Base-by-base conservation (phyloP, 441 rosid genomes). In the Geranium incanum region DNA sequence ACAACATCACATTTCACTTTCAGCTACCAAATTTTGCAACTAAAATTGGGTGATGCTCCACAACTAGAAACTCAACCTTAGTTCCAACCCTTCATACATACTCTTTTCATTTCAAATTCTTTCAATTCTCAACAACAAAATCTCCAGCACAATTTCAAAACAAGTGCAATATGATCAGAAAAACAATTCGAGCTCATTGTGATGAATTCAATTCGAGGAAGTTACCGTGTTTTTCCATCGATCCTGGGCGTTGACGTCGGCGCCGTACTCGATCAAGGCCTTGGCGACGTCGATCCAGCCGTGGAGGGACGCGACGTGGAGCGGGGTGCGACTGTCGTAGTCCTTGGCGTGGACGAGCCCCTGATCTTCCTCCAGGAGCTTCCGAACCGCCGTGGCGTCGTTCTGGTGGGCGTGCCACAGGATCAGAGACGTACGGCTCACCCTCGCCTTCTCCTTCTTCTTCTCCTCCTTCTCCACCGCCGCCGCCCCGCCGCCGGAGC, bases 351-450 rank as follows among this genome's bases (percentile, higher is more conserved):
- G 89, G 71, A 95, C 98, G 37, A 95, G 82, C 57, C 95, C 76
- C 6, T 70, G 87, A 81, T 92, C 98, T 75, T 95, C 99, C 82
- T 92, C 96, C 1, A 95, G 89, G 36, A 95, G 95, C 77, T 92
- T 95, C 64, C 88, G 81, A 39, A 95, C 99, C 6, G 97, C 93
- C 6, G 82, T 71, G 70, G 83, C 82, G 82, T 95, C 98, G 88
- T 95, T 89, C 70, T 92, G 98, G 78, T 95, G 99, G 7, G 99
- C 92, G 79, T 95, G 98, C 99, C 99, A 95, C 3, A 92, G 87
- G 71, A 95, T 92, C 78, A 89, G 78, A 36, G 98, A 92, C 39
- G 99, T 95, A 80, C 97, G 82, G 86, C 98, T 95, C 65, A 95
- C 99, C 72, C 98, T 86, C 28, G 99, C 95, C 87, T 95, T 94